Evolutionary conservation across 306 rosid species (phyloP).

Genomic region (Potentilla sterilis): DNA sequence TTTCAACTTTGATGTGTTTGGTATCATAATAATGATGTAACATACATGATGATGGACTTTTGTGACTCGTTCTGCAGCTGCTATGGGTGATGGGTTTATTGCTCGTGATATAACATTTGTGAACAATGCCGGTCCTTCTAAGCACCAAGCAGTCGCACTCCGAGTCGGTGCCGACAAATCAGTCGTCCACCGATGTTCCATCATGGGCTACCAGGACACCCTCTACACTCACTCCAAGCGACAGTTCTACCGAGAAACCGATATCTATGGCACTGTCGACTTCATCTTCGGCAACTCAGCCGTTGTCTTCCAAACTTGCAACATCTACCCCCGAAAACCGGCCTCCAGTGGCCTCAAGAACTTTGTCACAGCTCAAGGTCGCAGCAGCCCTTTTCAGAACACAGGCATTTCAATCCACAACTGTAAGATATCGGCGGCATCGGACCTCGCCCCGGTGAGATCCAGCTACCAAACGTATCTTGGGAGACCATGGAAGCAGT

Average conservation of each 20-base stretch:
- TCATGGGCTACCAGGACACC: conserved; percentile 37
- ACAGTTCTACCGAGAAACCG: conserved; percentile 39
- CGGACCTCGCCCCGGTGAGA: conserved; percentile 22
- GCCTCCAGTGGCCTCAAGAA: background rate
- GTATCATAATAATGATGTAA: background rate
- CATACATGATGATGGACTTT: background rate
- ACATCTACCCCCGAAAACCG: conserved; percentile 26
- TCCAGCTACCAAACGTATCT: conserved; percentile 23
- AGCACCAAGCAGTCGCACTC: conserved; percentile 43
- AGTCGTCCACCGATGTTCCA: conserved; percentile 29
- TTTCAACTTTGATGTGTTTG: background rate
- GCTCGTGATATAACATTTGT: conserved; percentile 38
- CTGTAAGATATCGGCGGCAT: conserved; percentile 26
- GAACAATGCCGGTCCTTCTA: conserved; percentile 35
- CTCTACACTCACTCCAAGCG: conserved; percentile 40
- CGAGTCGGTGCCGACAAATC: conserved; percentile 41
- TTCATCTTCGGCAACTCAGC: conserved; percentile 42
- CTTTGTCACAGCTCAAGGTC: conserved; percentile 36
- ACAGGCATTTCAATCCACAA: conserved; percentile 41
- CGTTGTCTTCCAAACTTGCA: conserved; percentile 38
- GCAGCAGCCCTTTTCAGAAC: conserved; percentile 33
- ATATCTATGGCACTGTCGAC: conserved; percentile 37
- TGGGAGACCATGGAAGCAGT: conserved; percentile 45
- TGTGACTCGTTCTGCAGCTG: conserved; percentile 14
- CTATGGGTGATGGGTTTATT: conserved; percentile 43